phyloP scores from a whole-genome alignment of 768 basidiomycete species.

The Crepidotus variabilis region DNA sequence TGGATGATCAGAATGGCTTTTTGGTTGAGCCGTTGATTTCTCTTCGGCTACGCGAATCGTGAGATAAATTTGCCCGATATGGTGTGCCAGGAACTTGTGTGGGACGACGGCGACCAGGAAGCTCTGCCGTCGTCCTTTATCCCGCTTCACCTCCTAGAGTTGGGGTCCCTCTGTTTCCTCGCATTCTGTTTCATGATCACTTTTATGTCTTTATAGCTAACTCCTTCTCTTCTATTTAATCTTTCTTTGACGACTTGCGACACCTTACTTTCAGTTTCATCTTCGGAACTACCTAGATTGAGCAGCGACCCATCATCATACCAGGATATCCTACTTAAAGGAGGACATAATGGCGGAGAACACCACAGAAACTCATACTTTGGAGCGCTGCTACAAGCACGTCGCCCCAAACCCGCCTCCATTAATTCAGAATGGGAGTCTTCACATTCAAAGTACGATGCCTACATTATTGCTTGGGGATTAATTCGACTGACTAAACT shows the following conservation, averaged over 20 bases:
- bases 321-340: not conserved
- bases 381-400: constrained; percentile 31
- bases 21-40: too few species aligned
- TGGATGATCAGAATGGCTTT: too few species aligned
- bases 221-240: not conserved
- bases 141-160: too few species aligned
- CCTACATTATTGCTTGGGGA: not conserved
- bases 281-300: too few species aligned
- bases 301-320: too few species aligned
- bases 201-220: not conserved
- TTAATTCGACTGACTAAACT: not conserved
- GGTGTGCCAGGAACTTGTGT: too few species aligned
- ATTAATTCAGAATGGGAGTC: constrained; percentile 56
- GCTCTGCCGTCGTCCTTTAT: too few species aligned
- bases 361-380: constrained; percentile 10
- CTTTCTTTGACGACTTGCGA: constrained; percentile 5
- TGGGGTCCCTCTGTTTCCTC: too few species aligned
- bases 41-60: too few species aligned
- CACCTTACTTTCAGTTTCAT: constrained; percentile 1
- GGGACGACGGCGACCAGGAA: too few species aligned
- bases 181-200: too few species aligned
- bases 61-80: too few species aligned
- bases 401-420: constrained; percentile 46
- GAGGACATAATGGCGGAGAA: not conserved
- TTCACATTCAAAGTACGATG: constrained; percentile 57